phyloP scores from a whole-genome alignment of 257 asterid genomes.

The Plectranthus barbatus region DNA sequence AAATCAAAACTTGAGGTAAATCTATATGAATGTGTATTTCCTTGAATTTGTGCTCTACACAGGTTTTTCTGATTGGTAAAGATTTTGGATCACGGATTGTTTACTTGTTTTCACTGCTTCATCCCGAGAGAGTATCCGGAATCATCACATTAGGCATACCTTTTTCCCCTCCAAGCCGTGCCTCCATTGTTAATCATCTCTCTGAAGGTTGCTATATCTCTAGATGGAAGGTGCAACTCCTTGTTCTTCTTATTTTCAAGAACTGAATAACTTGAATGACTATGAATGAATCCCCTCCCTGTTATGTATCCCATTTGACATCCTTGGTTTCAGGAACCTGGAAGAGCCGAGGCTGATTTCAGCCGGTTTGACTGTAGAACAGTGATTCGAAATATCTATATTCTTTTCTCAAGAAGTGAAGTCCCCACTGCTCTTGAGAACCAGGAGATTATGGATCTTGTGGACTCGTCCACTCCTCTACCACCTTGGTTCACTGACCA shows the following conservation, averaged over 20 bases:
- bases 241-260: not conserved
- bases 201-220: slow-evolving; percentile 34
- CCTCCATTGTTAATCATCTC: not conserved
- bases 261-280: not conserved
- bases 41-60: not conserved
- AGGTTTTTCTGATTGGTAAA: slow-evolving; percentile 46
- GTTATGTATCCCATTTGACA: not conserved
- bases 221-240: slow-evolving; percentile 35
- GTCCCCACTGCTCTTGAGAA: slow-evolving; percentile 34
- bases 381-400: slow-evolving; percentile 35
- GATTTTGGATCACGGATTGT: slow-evolving; percentile 53
- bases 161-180: slow-evolving; percentile 31
- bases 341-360: slow-evolving; percentile 54
- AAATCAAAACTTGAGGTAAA: too few species aligned
- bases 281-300: too few species aligned
- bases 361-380: slow-evolving; percentile 39
- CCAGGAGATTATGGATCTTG: slow-evolving; percentile 50
- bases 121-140: slow-evolving; percentile 37
- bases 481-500: slow-evolving; percentile 54
- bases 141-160: slow-evolving; percentile 49
- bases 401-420: slow-evolving; percentile 29
- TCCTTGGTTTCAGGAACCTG: slow-evolving; percentile 26
- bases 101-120: slow-evolving; percentile 32
- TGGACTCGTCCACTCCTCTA: slow-evolving; percentile 36
- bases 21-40: too few species aligned